A percentile compares a stretch with the other conserved stretches of the same genome.
Evolutionary conservation across 805 yeast genomes (phyloP).

Genomic region (Monosporozyma servazzii): DNA sequence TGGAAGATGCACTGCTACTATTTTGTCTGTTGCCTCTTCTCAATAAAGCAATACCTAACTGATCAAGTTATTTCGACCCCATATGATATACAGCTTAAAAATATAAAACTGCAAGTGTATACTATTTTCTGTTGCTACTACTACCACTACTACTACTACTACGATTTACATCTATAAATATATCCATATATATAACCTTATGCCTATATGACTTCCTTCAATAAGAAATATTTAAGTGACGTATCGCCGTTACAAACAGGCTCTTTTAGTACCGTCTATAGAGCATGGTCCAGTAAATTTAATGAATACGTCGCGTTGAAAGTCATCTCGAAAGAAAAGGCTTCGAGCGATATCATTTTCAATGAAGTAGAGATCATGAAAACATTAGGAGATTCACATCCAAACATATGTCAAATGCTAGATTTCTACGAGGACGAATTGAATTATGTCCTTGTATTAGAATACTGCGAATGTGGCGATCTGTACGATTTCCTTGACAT

Average conservation of each 20-base stretch:
- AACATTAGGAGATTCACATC: constrained; percentile 34
- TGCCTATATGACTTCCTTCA: background rate
- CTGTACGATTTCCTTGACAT: constrained; percentile 43
- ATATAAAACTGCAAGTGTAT: too few species aligned
- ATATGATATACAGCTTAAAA: too few species aligned
- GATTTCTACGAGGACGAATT: constrained; percentile 48
- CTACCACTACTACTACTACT: too few species aligned
- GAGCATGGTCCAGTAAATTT: constrained; percentile 17
- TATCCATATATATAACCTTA: background rate
- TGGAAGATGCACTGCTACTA: background rate
- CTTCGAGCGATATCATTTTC: constrained; percentile 9
- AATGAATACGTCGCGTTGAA: constrained; percentile 25
- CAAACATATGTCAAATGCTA: constrained; percentile 48
- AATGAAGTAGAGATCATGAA: constrained; percentile 31
- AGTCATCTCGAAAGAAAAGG: constrained; percentile 18
- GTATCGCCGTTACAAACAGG: constrained; percentile 24
- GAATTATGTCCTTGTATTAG: constrained; percentile 50
- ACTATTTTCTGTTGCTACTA: too few species aligned
- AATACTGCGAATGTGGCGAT: constrained; percentile 60
- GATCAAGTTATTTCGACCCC: too few species aligned
- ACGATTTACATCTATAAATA: too few species aligned
- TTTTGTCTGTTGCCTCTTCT: background rate
- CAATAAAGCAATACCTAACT: too few species aligned
- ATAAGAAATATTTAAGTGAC: constrained; percentile 10
- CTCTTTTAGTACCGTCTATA: constrained; percentile 28